Conservation (phyloP, 2,329 filamentous ascomycete genomes). For the Pseudopithomyces maydicus region DNA sequence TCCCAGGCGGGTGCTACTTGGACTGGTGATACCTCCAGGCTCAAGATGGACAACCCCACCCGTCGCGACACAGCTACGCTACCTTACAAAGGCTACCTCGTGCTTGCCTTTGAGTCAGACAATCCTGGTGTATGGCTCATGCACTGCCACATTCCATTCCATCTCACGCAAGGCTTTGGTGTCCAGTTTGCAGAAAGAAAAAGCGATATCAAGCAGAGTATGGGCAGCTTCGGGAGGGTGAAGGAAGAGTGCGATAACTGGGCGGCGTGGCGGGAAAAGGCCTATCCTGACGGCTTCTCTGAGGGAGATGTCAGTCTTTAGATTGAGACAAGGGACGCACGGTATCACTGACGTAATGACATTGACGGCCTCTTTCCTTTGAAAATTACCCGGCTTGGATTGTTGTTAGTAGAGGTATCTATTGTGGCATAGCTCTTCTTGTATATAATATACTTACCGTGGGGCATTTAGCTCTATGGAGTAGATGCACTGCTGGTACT, state of each 20-base stretch:
- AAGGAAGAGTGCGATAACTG: conserved; percentile 34
- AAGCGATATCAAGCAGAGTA: conserved; percentile 26
- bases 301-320: neutral
- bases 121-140: conserved; percentile 47
- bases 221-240: conserved; percentile 25
- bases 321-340: neutral
- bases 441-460: too few species aligned
- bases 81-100: conserved; percentile 38
- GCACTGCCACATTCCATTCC: conserved; percentile 48
- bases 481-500: too few species aligned
- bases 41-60: conserved; percentile 39
- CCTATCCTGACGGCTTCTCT: neutral
- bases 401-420: too few species aligned
- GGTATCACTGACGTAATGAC: too few species aligned
- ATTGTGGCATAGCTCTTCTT: too few species aligned
- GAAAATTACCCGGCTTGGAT: too few species aligned
- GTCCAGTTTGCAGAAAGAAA: conserved; percentile 59
- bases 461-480: too few species aligned
- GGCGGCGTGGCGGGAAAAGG: conserved; percentile 7
- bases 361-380: too few species aligned
- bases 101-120: conserved; percentile 44
- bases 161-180: conserved; percentile 49
- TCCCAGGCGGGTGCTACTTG: conserved; percentile 27
- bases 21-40: conserved; percentile 35
- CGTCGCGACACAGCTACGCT: conserved; percentile 45